Evolutionary conservation across 139 green algal genomes (phyloP), one percentile per base, ranked within the genome.

Genomic region (Yamagishiella unicocca): DNA sequence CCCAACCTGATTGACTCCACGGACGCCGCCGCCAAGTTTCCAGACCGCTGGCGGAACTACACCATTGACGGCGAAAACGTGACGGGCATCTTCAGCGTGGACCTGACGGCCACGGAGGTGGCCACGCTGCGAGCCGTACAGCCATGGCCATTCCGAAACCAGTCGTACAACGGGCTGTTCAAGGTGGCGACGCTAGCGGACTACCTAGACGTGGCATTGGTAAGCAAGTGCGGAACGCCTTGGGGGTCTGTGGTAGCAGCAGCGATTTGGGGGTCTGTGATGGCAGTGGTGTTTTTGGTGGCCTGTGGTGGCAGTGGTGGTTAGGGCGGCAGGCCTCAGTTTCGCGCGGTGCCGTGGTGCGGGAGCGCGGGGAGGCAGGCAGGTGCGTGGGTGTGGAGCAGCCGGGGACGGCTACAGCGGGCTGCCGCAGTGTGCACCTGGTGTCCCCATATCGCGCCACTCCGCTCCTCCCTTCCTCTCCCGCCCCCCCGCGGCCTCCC

Each of bases 1-100:
- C 90, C 93, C 24, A 84, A 94, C 46, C 78, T 96, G n/a, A 54
- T 67, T 35, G 55, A 58, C 62, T 94, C 90, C 72, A 96, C 93
- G 9, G 77, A 96, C 78, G 93, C 92, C 9, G 24, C 27, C 9
- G 31, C 74, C 31, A 83, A 90, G 76, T 95, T 95, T 85, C 80
- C 89, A 27, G 71, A 88, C 66, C 67, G 66, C 46, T 22, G 42
- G 33, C 31, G 71, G 2, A 92, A 74, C 33, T 82, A 87, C 58
- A 53, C 38, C 31, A 94, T 95, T 24, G 93, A 95, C 62, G 91
- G 93, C 0, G 77, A 87, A 42, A 12, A 89, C 24, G 27, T 90
- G 38, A 76, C 64, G 29, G 93, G 93, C 24, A 62, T 91, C 29
- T 90, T 90, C 72, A 62, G 43, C 1, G 38, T 84, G 22, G 85